Evolutionary conservation across 2,329 filamentous ascomycete genomes (phyloP).

Genomic region (Blumeria hordei): DNA sequence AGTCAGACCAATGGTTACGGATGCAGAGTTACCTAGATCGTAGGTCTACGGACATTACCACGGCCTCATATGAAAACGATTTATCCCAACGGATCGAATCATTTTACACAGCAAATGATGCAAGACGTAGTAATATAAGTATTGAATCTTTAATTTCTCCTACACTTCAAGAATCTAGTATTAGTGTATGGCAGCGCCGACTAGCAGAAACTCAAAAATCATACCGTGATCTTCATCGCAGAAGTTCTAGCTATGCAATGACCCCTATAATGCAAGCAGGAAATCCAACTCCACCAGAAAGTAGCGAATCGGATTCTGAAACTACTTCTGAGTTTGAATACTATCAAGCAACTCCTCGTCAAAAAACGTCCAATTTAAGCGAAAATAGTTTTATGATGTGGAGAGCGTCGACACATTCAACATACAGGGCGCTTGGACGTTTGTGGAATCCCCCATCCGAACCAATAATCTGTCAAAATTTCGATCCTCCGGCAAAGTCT

Average conservation of each 20-base stretch:
- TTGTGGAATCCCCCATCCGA: constrained; percentile 9
- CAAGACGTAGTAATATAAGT: background rate
- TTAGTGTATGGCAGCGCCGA: constrained; percentile 21
- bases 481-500: constrained; percentile 10
- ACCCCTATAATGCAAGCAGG: constrained; percentile 18
- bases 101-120: background rate
- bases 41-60: constrained; percentile 9
- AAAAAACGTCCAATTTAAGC: background rate
- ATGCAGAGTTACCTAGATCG: constrained; percentile 27
- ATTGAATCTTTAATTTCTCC: constrained; percentile 11
- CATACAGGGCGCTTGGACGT: constrained; percentile 6
- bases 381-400: constrained; percentile 8
- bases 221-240: constrained; percentile 16
- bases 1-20: constrained; percentile 34
- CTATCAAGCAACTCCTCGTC: constrained; percentile 2
- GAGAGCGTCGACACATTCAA: constrained; percentile 5
- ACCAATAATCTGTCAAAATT: constrained; percentile 3
- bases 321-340: constrained; percentile 5
- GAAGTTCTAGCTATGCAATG: constrained; percentile 19
- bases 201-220: constrained; percentile 22
- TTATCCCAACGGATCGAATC: background rate
- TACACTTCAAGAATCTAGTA: constrained; percentile 12
- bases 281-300: constrained; percentile 29
- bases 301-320: constrained; percentile 13
- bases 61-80: constrained; percentile 5